phyloP scores from a whole-genome alignment of 2,329 filamentous ascomycete genomes.

The Akanthomyces lecanii region DNA sequence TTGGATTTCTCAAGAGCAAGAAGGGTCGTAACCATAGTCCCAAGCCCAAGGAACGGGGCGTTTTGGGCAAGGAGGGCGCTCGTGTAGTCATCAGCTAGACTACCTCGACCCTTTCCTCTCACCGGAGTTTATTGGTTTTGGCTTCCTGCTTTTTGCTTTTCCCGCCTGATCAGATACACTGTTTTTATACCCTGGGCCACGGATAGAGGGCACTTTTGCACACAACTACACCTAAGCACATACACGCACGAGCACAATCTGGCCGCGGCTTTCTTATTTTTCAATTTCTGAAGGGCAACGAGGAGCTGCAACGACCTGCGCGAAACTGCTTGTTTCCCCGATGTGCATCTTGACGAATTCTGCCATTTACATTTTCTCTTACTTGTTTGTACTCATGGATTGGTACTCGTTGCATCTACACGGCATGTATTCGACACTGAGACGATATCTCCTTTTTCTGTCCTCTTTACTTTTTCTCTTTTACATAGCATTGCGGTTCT shows the following conservation, averaged over 20 bases:
- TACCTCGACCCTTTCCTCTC: background rate
- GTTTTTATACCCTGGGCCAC: conserved; percentile 16
- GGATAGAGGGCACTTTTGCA: conserved; percentile 9
- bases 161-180: conserved; percentile 6
- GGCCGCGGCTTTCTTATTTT: background rate
- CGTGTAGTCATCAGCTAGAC: conserved; percentile 68
- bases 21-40: conserved; percentile 88
- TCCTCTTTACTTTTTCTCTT: background rate
- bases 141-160: conserved; percentile 1
- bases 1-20: conserved; percentile 84
- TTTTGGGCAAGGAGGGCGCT: conserved; percentile 91
- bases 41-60: conserved; percentile 88
- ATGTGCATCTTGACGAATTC: background rate
- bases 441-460: background rate
- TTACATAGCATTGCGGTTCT: conserved; percentile 10
- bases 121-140: conserved; percentile 1
- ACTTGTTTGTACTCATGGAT: background rate
- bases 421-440: background rate
- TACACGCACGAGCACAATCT: background rate
- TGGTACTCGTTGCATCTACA: background rate
- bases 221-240: background rate
- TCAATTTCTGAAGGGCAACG: background rate
- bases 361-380: background rate
- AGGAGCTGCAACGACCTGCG: no score
- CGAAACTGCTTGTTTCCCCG: background rate